Conservation (phyloP, 163 green algal species). For the Chlorella variabilis region DNA sequence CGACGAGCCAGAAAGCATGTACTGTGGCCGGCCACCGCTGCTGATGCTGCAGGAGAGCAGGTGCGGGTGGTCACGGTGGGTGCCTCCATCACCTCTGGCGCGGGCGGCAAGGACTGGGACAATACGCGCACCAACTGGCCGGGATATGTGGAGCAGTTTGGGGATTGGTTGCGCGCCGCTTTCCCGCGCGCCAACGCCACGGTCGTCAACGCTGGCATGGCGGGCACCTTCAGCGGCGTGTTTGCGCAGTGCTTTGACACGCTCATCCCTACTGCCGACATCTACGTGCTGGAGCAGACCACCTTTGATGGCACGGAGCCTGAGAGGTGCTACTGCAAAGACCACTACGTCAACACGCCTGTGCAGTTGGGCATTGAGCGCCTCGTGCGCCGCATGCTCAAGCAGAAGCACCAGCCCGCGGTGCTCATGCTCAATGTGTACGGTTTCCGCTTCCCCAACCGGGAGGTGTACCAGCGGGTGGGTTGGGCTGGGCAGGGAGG, state of each 20-base stretch:
- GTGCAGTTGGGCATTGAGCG: slow-evolving; percentile 26
- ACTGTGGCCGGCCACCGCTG: too few relatives aligned
- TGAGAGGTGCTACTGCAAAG: slow-evolving; percentile 23
- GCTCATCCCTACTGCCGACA: slow-evolving; percentile 3
- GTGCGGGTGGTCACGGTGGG: slow-evolving; percentile 4
- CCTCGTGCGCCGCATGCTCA: slow-evolving; percentile 17
- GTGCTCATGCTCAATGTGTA: slow-evolving; percentile 16
- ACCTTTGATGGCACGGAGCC: slow-evolving; percentile 28
- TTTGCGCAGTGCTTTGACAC: slow-evolving; percentile 33
- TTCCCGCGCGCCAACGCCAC: slow-evolving; percentile 8
- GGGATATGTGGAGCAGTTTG: slow-evolving; percentile 11
- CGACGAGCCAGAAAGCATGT: too few relatives aligned
- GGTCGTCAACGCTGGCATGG: slow-evolving; percentile 6
- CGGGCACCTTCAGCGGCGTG: slow-evolving; percentile 10
- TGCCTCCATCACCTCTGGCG: slow-evolving; percentile 9
- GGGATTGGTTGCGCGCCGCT: background rate
- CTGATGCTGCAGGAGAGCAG: background rate
- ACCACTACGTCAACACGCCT: slow-evolving; percentile 22
- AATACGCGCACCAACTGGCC: slow-evolving; percentile 7
- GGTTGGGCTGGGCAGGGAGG: background rate
- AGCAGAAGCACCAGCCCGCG: slow-evolving; percentile 14
- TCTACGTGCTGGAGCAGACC: slow-evolving; percentile 27
- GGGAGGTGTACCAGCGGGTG: slow-evolving; percentile 23
- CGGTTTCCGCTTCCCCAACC: slow-evolving; percentile 20
- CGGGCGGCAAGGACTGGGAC: background rate